Percentiles rank a stretch among this genome's conserved stretches.
Evolutionary conservation across 2,329 filamentous ascomycete genomes (phyloP).

Genomic region (Capronia americana): DNA sequence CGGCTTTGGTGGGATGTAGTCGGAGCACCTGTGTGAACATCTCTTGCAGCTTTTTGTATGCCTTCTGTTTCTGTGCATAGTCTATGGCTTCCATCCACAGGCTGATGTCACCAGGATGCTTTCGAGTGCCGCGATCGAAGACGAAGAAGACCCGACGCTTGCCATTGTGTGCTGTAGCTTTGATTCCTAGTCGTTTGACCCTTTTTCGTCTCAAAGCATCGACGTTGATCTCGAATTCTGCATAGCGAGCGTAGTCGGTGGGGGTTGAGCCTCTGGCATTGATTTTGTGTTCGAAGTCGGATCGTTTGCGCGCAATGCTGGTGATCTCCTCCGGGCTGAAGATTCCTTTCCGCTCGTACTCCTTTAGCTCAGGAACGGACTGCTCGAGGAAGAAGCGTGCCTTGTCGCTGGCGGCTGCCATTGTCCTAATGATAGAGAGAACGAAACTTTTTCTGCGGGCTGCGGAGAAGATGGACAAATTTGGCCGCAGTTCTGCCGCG

Average conservation of each 20-base stretch:
- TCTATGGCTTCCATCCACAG: constrained; percentile 92
- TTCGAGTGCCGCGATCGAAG: constrained; percentile 82
- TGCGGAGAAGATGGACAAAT: not conserved
- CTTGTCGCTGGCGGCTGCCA: constrained; percentile 89
- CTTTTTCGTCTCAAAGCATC: constrained; percentile 82
- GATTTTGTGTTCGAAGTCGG: constrained; percentile 89
- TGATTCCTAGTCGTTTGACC: constrained; percentile 79
- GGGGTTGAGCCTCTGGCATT: constrained; percentile 79
- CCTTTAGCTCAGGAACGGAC: constrained; percentile 86
- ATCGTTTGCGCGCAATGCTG: constrained; percentile 85
- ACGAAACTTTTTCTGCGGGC: constrained; percentile 16
- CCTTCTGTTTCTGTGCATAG: constrained; percentile 73
- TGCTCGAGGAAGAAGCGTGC: constrained; percentile 94
- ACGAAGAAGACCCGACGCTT: constrained; percentile 87
- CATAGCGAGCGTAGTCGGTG: constrained; percentile 83
- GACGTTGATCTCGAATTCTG: constrained; percentile 70
- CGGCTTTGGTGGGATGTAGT: constrained; percentile 81
- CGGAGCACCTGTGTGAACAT: constrained; percentile 74
- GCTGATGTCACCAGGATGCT: constrained; percentile 79
- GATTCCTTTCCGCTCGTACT: constrained; percentile 89
- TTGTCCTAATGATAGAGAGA: constrained; percentile 47
- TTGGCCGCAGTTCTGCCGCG: constrained; percentile 9
- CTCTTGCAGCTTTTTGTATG: constrained; percentile 65
- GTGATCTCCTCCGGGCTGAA: constrained; percentile 90
- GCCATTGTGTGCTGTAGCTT: constrained; percentile 71